Evolutionary conservation across 441 rosid species (phyloP).

Genomic region (Raphanus hybrid): DNA sequence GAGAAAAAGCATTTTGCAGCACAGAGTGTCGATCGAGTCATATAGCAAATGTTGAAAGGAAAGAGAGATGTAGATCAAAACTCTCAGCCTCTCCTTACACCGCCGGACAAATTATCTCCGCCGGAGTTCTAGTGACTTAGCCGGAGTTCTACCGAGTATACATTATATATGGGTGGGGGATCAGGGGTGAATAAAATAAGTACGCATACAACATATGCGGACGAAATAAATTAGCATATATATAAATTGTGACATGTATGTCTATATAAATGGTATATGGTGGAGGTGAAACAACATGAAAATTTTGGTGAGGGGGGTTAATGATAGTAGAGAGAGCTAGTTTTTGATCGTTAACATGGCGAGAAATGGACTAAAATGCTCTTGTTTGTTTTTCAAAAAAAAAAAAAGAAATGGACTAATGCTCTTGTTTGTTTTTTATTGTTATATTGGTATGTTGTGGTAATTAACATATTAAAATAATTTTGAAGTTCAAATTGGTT

Average conservation of each 20-base stretch:
- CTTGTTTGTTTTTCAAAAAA: neutral
- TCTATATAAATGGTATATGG: slow-evolving; percentile 33
- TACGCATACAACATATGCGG: slow-evolving; percentile 2
- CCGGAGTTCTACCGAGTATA: slow-evolving; percentile 20
- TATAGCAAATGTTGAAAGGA: slow-evolving; percentile 55
- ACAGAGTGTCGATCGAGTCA: slow-evolving; percentile 64
- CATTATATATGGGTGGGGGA: slow-evolving; percentile 23
- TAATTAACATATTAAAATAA: slow-evolving; percentile 31
- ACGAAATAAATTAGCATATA: slow-evolving; percentile 24
- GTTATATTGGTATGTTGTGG: slow-evolving; percentile 21
- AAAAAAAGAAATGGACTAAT: slow-evolving; percentile 3
- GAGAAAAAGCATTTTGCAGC: slow-evolving; percentile 84
- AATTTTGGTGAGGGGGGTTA: slow-evolving; percentile 30
- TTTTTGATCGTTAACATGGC: slow-evolving; percentile 36
- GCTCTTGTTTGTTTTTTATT: neutral
- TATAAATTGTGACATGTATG: slow-evolving; percentile 30
- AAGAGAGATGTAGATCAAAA: slow-evolving; percentile 60
- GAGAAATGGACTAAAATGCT: slow-evolving; percentile 28
- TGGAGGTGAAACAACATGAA: slow-evolving; percentile 30
- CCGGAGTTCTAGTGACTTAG: slow-evolving; percentile 74
- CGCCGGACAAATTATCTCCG: slow-evolving; percentile 56
- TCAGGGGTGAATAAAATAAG: slow-evolving; percentile 35
- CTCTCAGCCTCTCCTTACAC: slow-evolving; percentile 53
- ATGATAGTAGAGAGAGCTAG: slow-evolving; percentile 23
- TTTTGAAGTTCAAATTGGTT: slow-evolving; percentile 3